Base-by-base conservation (phyloP, 2,329 filamentous ascomycete genomes). In the Periglandula ipomoeae region DNA sequence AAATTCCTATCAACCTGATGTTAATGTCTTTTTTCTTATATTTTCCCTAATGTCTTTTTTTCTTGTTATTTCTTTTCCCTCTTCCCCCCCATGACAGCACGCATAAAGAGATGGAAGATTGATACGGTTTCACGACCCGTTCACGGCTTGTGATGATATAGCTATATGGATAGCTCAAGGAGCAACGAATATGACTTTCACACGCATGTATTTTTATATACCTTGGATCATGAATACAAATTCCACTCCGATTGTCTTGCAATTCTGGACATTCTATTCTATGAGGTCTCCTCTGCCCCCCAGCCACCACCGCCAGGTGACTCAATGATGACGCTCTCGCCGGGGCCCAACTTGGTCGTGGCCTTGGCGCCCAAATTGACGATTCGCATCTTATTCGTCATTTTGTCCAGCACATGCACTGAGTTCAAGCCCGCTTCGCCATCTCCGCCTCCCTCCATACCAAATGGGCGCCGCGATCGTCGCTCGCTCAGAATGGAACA, bases 401-500 rank as follows among this genome's bases (percentile, higher is more conserved):
- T 49, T n/a, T 46, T 32, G 23, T 56, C 54, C 22, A 40, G 49
- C 5, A 56, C 44, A n/a, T 49, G 49, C 10, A 56, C 51, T 26
- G 43, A 52, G 53, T 90, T 90, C 49, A 84, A 64, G 0, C 87
- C 87, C 6, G 81, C 75, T 50, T 76, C 67, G 0, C 82, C 87
- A 41, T 87, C 81, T 8, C 78, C 79, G 1, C 87, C 87, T 0
- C 86, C 87, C 17, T 79, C 78, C 50, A 89, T 72, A 0, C 87
- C 87, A 49, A 89, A 90, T 0, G 89, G 89, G 15, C 46, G 79
- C 75, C 53, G 86, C 82, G 0, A 91, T 26, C 89, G 70, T 17
- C 89, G 65, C 64, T 95, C 88, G 5, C 81, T 86, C 6, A 94
- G 68, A 23, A 95, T 91, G 1, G 81, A 85, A 13, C 87, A 85